phyloP scores from a whole-genome alignment of 257 asterid genomes.

The Marsdenia floribunda region DNA sequence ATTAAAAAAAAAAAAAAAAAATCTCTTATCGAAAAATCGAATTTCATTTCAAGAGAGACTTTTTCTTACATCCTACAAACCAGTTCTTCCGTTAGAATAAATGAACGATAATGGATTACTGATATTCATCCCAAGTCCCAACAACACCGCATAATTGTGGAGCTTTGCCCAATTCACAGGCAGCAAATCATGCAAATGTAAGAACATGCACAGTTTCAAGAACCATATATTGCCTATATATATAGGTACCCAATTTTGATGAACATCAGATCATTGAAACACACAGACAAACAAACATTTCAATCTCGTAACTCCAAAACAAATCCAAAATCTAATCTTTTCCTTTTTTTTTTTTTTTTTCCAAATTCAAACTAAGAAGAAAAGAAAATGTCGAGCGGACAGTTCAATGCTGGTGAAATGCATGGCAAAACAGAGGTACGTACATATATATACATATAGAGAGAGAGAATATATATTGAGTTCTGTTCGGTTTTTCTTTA shows the following conservation, averaged over 20 bases:
- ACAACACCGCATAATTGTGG: background rate
- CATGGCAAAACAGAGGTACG: background rate
- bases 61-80: background rate
- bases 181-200: background rate
- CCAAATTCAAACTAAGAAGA: background rate
- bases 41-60: no score
- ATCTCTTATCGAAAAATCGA: no score
- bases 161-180: background rate
- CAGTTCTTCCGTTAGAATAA: background rate
- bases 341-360: background rate
- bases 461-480: background rate
- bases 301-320: background rate
- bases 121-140: background rate
- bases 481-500: background rate
- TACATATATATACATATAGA: background rate
- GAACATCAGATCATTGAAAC: background rate
- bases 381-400: background rate
- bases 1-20: no score
- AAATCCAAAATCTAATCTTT: background rate
- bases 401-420: background rate
- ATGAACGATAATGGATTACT: background rate
- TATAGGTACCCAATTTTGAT: background rate
- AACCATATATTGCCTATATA: slow-evolving; percentile 1
- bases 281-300: background rate
- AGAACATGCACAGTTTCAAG: background rate